A percentile compares a stretch with the other conserved stretches of the same genome.
Conservation (phyloP, 1,284 basidiomycete genomes). For the Cutaneotrichosporon cyanovorans region DNA sequence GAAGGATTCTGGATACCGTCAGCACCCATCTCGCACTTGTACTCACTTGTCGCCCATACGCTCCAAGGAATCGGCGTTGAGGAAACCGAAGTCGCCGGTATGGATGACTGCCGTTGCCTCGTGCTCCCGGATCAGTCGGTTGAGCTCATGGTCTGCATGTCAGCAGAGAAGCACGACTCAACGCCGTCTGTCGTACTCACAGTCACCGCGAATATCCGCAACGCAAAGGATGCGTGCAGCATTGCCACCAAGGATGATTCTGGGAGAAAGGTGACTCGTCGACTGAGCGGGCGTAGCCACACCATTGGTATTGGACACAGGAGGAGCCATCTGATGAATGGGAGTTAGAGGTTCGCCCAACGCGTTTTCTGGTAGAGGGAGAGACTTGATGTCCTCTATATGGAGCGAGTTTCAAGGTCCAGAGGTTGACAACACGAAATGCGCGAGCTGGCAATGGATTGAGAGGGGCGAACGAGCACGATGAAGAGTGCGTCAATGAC, state of each 20-base stretch:
- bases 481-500: too few relatives aligned
- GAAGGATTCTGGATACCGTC: slow-evolving; percentile 56
- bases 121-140: slow-evolving; percentile 79
- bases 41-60: slow-evolving; percentile 77
- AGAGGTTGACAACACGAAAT: too few relatives aligned
- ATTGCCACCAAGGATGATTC: slow-evolving; percentile 34
- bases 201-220: slow-evolving; percentile 81
- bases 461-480: too few relatives aligned
- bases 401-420: too few relatives aligned
- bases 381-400: too few relatives aligned
- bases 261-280: slow-evolving; percentile 17
- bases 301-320: slow-evolving; percentile 11
- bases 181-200: slow-evolving; percentile 23
- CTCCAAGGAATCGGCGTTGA: slow-evolving; percentile 73
- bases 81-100: slow-evolving; percentile 99
- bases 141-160: slow-evolving; percentile 60
- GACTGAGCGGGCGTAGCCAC: slow-evolving; percentile 12
- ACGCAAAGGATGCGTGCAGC: slow-evolving; percentile 87
- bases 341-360: too few relatives aligned
- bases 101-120: slow-evolving; percentile 93
- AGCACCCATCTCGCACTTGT: slow-evolving; percentile 1
- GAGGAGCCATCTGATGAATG: not conserved
- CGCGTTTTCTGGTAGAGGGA: too few relatives aligned
- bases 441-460: too few relatives aligned
- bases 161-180: slow-evolving; percentile 3